Evolutionary conservation across 2,329 filamentous ascomycete species (phyloP), one percentile per base, ranked within the genome.

Genomic region (Teratosphaeriaceae sp.): DNA sequence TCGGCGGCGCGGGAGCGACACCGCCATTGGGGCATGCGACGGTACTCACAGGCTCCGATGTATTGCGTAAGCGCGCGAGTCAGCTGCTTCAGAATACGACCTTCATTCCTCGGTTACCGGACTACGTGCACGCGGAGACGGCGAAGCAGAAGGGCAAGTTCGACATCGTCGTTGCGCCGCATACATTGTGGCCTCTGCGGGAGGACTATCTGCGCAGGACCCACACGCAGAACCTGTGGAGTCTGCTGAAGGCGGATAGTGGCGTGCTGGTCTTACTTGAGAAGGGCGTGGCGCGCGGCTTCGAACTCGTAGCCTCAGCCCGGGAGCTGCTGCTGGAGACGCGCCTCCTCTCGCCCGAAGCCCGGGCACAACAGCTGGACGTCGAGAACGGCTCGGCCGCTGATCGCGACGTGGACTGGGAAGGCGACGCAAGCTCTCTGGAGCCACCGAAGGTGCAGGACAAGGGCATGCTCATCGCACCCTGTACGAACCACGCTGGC

Each of bases 91-190:
- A 94, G 27, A 84, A 96, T 61, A 97, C 92, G 0, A 94, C 85
- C 0, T 96, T 98, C 59, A 73, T 98, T 6, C 89, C 90, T 6
- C 81, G 89, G 3, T 69, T 97, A n/a, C 92, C 92, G 0, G 88
- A 97, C 57, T 88, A 90, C 50, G 65, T 88, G 20, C 72, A 75
- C 16, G 71, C 82, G 44, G 77, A 68, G 24, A 44, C 45, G 9
- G 49, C 52, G 8, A 43, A 44, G 40, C 44, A 54, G 30, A 55
- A 51, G 54, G 69, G 56, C 47, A 96, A 97, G 65, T 76, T 79
- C 62, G 92, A 98, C 59, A 67, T 98, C 4, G 87, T 98, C 53
- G 82, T 98, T 50, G 89, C 88, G 1, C 86, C 88, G 2, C 88
- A 98, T 60, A 76, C 82, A 3, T 73, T 98, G 18, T 82, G 94